Evolutionary conservation across 768 basidiomycete species (phyloP), one percentile per base, ranked within the genome.

Genomic region (Mycena polygramma): DNA sequence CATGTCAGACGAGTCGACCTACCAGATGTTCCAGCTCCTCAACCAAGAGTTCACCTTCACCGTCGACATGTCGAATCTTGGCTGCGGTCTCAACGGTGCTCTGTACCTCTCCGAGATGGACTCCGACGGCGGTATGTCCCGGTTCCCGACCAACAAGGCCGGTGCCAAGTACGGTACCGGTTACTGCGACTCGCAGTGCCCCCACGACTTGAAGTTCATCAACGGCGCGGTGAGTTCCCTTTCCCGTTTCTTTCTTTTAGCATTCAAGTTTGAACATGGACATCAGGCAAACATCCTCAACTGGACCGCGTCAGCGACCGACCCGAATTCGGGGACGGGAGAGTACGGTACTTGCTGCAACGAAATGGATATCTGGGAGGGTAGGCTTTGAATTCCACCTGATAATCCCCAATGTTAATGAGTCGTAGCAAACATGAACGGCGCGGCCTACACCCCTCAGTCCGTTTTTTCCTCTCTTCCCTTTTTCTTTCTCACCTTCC

Each of bases 31-130:
- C 80, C 79, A 81, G 68, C 77, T 88, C 72, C 75, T 82, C 70
- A 88, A 88, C 83, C 82, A 87, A 75, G 88, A 89, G 79, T 88
- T 89, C 80, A 85, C 87, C 64, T 89, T 89, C 80, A 86, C 87
- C 77, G 87, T 89, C 75, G 87, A 89, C 75, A 81, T 89, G 68
- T 87, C 87, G 73, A 80, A 87, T 73, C 84, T 89, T 57, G 83
- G 83, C 41, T 88, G 88, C 74, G 88, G 88, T 75, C 82, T 89
- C 75, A 89, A 89, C 78, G 87, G 86, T 75, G 87, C 87, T 45
- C 80, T 88, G 76, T 88, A 88, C 81, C 86, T 89, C 80, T 77
- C 82, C 65, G 82, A 87, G 78, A 89, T 89, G 88, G 84, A 82
- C 73, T 80, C 85, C 22, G 87, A 88, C 73, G 88, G 88, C 81